Conservation (phyloP, 371 early-diverging fungal genomes). For the Actinomortierella ambigua region DNA sequence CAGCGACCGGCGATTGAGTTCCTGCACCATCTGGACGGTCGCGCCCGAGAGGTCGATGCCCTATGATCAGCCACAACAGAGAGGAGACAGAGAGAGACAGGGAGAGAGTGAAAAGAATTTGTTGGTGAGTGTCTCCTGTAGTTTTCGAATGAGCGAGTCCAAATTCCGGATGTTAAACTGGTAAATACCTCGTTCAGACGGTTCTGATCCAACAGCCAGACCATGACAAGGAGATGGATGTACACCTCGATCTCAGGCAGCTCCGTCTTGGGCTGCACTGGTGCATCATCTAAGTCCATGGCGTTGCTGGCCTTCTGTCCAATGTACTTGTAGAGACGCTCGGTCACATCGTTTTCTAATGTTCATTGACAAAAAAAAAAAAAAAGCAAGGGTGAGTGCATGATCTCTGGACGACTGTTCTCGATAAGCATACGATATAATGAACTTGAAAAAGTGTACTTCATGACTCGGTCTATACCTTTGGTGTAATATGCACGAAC, state of each 20-base stretch:
- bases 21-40: conserved; percentile 63
- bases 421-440: too few relatives aligned
- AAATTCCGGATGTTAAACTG: neutral
- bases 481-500: conserved; percentile 65
- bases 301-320: conserved; percentile 47
- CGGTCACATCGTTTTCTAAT: conserved; percentile 42
- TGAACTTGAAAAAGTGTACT: neutral
- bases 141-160: too few relatives aligned
- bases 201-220: conserved; percentile 83
- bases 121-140: too few relatives aligned
- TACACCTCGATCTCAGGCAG: conserved; percentile 91
- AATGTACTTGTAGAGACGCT: conserved; percentile 46
- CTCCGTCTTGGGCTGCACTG: conserved; percentile 46
- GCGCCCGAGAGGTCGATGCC: conserved; percentile 70
- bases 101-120: too few relatives aligned
- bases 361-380: conserved; percentile 12
- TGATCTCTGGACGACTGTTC: too few relatives aligned
- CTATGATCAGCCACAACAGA: conserved; percentile 48
- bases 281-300: conserved; percentile 54
- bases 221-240: conserved; percentile 77
- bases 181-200: conserved; percentile 66
- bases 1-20: conserved; percentile 85
- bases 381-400: too few relatives aligned
- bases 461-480: conserved; percentile 49
- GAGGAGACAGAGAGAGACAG: too few relatives aligned